Percentiles rank a stretch among this genome's conserved stretches.
These are phyloP conservation scores for Nakazawaea wickerhamii DNA, from an alignment of 805 yeast genomes.

Conservation along the genomic window DNA sequence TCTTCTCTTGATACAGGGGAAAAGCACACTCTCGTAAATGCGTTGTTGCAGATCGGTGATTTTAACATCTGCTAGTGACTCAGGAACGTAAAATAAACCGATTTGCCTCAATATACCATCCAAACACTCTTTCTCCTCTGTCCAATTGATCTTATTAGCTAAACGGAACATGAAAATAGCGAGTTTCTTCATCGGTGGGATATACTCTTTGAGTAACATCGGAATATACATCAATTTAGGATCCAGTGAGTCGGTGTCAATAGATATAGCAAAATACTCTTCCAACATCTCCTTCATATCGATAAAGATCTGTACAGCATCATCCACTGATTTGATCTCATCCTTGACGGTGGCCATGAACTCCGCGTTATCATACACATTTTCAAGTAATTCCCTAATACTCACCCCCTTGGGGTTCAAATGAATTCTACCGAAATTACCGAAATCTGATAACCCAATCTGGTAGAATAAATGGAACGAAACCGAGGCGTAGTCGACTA, in stretches of 20 bases:
- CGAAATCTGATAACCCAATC: conserved; percentile 67
- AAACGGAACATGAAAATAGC: conserved; percentile 62
- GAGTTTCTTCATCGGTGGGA: conserved; percentile 58
- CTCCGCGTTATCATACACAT: conserved; percentile 26
- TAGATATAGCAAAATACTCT: conserved; percentile 66
- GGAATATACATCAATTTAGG: conserved; percentile 53
- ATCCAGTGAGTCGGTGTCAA: conserved; percentile 29
- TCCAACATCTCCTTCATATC: conserved; percentile 70
- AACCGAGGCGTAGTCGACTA: conserved; percentile 76
- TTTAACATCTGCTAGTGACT: conserved; percentile 21
- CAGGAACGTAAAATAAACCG: conserved; percentile 72
- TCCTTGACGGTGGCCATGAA: conserved; percentile 9
- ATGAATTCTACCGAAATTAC: conserved; percentile 66
- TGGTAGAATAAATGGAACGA: conserved; percentile 75
- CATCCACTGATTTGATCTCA: conserved; percentile 17
- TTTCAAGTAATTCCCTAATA: conserved; percentile 31
- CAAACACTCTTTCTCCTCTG: conserved; percentile 64
- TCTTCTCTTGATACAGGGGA: conserved; percentile 59
- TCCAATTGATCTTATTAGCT: conserved; percentile 57
- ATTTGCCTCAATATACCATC: conserved; percentile 60
- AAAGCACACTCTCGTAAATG: conserved; percentile 50
- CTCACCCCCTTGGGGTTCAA: conserved; percentile 29
- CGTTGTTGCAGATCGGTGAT: conserved; percentile 22
- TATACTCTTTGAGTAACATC: conserved; percentile 55
- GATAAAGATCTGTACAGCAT: conserved; percentile 24